Percentiles rank a stretch among this genome's conserved stretches.
Evolutionary conservation across 2,329 filamentous ascomycete species (phyloP).

Genomic region (Pyricularia grisea): DNA sequence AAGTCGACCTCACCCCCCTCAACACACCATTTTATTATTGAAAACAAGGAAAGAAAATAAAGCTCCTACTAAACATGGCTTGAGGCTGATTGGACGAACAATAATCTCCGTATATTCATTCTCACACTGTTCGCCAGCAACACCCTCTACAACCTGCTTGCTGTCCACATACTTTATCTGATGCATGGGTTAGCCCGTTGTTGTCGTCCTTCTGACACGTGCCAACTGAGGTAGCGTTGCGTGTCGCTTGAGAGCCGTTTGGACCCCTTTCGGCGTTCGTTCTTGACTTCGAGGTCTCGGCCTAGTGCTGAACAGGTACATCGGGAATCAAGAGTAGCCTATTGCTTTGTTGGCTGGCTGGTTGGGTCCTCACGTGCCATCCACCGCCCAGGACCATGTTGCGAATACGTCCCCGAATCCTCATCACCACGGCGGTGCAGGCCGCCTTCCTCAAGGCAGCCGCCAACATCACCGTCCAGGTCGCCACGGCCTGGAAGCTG

Average conservation of each 20-base stretch:
- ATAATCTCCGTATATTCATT: not conserved
- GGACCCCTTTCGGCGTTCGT: not conserved
- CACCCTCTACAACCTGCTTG: not conserved
- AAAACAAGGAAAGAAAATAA: not conserved
- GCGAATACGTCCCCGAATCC: slow-evolving; percentile 1
- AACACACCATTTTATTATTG: not conserved
- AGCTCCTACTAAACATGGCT: not conserved
- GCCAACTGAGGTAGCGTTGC: not conserved
- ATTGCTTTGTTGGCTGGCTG: not conserved
- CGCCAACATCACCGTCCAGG: slow-evolving; percentile 12
- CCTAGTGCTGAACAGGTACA: not conserved
- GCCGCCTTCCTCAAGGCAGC: slow-evolving; percentile 11
- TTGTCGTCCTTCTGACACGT: not conserved
- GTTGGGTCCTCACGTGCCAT: not conserved
- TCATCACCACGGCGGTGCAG: slow-evolving; percentile 6
- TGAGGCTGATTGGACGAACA: not conserved
- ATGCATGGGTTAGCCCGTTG: not conserved
- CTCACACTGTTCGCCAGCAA: not conserved
- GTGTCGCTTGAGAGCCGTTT: not conserved
- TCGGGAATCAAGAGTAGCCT: not conserved
- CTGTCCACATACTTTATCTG: not conserved
- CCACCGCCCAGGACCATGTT: not conserved
- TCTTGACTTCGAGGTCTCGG: not conserved
- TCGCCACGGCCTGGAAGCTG: slow-evolving; percentile 11
- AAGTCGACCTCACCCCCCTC: not conserved